Conservation (phyloP, 2,329 filamentous ascomycete genomes). For the Paramyrothecium sp. region DNA sequence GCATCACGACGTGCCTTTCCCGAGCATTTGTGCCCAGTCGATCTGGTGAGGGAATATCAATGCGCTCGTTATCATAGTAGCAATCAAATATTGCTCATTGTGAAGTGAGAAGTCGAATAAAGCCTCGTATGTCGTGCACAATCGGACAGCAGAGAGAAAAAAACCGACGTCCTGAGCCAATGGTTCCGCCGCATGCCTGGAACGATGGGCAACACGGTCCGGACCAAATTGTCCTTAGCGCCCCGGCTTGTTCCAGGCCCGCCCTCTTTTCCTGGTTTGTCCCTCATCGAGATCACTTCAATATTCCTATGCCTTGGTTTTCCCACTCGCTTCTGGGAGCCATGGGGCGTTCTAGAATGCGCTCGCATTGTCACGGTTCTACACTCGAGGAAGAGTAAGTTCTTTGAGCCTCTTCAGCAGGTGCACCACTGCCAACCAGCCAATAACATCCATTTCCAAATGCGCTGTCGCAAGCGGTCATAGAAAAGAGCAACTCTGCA, state of each 20-base stretch:
- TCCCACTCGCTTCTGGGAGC: neutral
- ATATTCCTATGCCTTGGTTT: neutral
- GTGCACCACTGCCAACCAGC: no score
- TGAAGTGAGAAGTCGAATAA: no score
- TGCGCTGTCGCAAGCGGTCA: no score
- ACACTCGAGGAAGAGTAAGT: no score
- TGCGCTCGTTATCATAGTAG: no score
- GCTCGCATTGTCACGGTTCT: no score
- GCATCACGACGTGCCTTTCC: neutral
- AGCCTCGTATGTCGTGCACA: no score
- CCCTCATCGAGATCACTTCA: neutral
- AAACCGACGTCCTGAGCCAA: neutral
- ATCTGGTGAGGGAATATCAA: neutral
- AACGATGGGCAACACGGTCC: neutral
- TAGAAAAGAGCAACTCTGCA: no score
- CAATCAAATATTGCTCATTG: no score
- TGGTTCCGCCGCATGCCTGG: neutral
- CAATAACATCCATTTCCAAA: no score
- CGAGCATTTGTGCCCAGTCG: neutral
- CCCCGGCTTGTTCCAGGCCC: neutral
- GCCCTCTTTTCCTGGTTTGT: neutral
- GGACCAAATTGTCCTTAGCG: slow-evolving; percentile 2
- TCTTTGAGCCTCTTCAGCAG: no score
- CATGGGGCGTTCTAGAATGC: neutral
- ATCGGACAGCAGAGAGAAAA: no score